Evolutionary conservation across 139 green algal species (phyloP).

Genomic region (Haematococcus lacustris): DNA sequence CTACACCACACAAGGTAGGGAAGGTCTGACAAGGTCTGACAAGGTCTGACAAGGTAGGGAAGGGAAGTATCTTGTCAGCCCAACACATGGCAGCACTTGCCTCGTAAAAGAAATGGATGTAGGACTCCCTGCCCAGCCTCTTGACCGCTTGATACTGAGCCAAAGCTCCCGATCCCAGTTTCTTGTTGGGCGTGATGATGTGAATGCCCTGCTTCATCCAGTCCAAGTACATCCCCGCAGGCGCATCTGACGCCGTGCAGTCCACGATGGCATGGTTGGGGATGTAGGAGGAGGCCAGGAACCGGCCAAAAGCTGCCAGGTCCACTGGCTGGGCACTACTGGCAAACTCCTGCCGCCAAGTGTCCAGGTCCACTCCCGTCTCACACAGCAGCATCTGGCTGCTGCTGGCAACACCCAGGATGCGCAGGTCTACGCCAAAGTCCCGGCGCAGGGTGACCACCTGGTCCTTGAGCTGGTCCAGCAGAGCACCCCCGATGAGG

Average conservation of each 20-base stretch:
- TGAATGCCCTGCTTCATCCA: slow-evolving; percentile 81
- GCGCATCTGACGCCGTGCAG: slow-evolving; percentile 78
- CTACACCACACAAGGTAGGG: not conserved
- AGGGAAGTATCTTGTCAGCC: not conserved
- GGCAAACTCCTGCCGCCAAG: slow-evolving; percentile 66
- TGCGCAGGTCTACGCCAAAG: slow-evolving; percentile 81
- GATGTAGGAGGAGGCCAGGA: slow-evolving; percentile 68
- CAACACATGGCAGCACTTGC: slow-evolving; percentile 13
- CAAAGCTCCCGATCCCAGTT: slow-evolving; percentile 79
- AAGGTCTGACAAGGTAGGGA: no score
- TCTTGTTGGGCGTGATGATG: slow-evolving; percentile 96
- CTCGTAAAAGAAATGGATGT: slow-evolving; percentile 98
- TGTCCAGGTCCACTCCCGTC: slow-evolving; percentile 67
- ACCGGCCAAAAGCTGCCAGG: slow-evolving; percentile 44
- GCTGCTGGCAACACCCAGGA: slow-evolving; percentile 72
- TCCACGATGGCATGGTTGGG: slow-evolving; percentile 94
- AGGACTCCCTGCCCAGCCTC: slow-evolving; percentile 71
- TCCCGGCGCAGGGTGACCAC: slow-evolving; percentile 54
- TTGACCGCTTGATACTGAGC: slow-evolving; percentile 75
- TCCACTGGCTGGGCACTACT: slow-evolving; percentile 3
- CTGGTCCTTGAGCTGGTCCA: slow-evolving; percentile 83
- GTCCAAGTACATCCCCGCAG: slow-evolving; percentile 57
- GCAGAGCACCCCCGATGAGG: slow-evolving; percentile 83
- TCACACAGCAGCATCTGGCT: slow-evolving; percentile 76
- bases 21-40: not conserved